Percentiles rank a stretch among this genome's conserved stretches.
phyloP scores from a whole-genome alignment of 2,329 filamentous ascomycete species.

The Pyrenophora seminiperda region DNA sequence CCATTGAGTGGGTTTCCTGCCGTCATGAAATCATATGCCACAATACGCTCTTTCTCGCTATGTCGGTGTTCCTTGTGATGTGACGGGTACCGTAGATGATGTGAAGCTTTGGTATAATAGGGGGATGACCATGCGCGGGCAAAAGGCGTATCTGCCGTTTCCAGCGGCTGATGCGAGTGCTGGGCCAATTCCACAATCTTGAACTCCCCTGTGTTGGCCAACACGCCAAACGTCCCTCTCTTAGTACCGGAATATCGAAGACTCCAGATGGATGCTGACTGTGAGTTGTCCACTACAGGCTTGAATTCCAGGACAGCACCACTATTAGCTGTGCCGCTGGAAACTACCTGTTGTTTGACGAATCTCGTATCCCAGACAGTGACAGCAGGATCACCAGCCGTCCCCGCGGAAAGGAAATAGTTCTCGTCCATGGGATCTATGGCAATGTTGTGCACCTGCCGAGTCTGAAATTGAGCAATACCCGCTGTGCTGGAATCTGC shows the following conservation, averaged over 20 bases:
- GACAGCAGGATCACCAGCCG: slow-evolving; percentile 73
- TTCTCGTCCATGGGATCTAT: slow-evolving; percentile 82
- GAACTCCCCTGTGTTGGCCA: slow-evolving; percentile 64
- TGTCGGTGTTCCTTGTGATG: slow-evolving; percentile 52
- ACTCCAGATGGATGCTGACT: slow-evolving; percentile 64
- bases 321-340: slow-evolving; percentile 59
- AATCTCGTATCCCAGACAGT: slow-evolving; percentile 78
- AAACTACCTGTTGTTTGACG: slow-evolving; percentile 37
- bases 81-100: slow-evolving; percentile 52
- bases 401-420: slow-evolving; percentile 79
- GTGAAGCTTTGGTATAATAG: slow-evolving; percentile 52
- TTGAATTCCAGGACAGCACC: slow-evolving; percentile 63
- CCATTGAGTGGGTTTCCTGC: slow-evolving; percentile 52
- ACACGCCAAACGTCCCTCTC: slow-evolving; percentile 62
- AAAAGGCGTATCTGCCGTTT: slow-evolving; percentile 27
- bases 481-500: slow-evolving; percentile 51
- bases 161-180: slow-evolving; percentile 49
- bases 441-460: slow-evolving; percentile 69
- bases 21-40: slow-evolving; percentile 66
- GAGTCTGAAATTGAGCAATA: slow-evolving; percentile 58
- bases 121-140: slow-evolving; percentile 49
- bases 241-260: slow-evolving; percentile 64
- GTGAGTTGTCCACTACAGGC: slow-evolving; percentile 57
- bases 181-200: slow-evolving; percentile 62
- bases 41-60: slow-evolving; percentile 56